Evolutionary conservation across 257 asterid genomes (phyloP), one percentile per base, ranked within the genome.

Genomic region (Plectranthus barbatus): DNA sequence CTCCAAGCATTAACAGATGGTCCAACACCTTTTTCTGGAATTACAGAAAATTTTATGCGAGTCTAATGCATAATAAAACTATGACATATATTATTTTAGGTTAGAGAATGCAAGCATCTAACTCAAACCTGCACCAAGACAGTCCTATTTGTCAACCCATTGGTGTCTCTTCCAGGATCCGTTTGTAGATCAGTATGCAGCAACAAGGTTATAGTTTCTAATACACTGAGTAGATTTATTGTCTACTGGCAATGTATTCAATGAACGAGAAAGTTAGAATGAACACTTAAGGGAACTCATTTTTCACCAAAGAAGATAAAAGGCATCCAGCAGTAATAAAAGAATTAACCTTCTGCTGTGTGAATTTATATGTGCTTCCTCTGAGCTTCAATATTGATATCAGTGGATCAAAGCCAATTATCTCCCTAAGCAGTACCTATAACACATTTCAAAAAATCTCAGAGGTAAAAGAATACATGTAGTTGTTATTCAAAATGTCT

Each of bases 401-500:
- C 69, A 92, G 74, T 33, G 83, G 84, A 62, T 92, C 99, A 80
- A 86, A 89, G 53, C 99, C 94, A 71, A 86, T 67, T 6, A 95
- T 86, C 86, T 89, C 99, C 82, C 95, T 86, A 49, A 92, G 99
- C 71, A 84, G 79, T 37, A 89, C 91, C 99, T 92, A 72, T 26
- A 70, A 50, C 62, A n/a, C 56, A 57, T 72, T 49, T 34, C 64
- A 36, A 60, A n/a, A n/a, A n/a, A n/a, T n/a, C n/a, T 74, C 69
- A 44, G 66, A 68, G 66, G 56, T 56, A 31, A 29, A 33, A 48
- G 13, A 26, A 72, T 66, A 51, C 47, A 50, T 52, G 10, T 3
- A 19, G 14, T n/a, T n/a, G 62, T 20, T 8, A 59, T 31, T 26
- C 54, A 29, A 71, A 21, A 48, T 13, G 31, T 62, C 40, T 33